Conservation (phyloP, 164 flowering plant species). For the Chloranthus sessilifolius region DNA sequence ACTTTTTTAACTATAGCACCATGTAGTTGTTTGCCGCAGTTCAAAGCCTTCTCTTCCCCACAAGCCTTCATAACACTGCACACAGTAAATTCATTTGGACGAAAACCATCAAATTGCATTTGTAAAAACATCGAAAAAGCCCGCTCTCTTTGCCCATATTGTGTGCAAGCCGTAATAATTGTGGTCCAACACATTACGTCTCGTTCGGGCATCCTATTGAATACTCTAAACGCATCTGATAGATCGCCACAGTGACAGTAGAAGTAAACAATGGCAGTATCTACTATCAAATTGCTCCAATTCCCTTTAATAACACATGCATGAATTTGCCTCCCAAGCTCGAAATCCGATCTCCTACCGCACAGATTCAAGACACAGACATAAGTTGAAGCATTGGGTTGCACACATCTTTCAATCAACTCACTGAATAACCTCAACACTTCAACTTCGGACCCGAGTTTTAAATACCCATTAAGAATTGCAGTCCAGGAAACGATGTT, state of each 20-base stretch:
- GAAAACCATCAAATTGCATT: slow-evolving; percentile 46
- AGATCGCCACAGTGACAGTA: slow-evolving; percentile 65
- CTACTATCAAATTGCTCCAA: slow-evolving; percentile 51
- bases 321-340: slow-evolving; percentile 68
- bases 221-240: slow-evolving; percentile 34
- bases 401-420: slow-evolving; percentile 30
- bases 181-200: slow-evolving; percentile 85
- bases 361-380: slow-evolving; percentile 71
- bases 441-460: slow-evolving; percentile 40
- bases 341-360: slow-evolving; percentile 42
- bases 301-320: slow-evolving; percentile 52
- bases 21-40: slow-evolving; percentile 70
- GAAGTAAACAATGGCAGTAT: slow-evolving; percentile 54
- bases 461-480: slow-evolving; percentile 59
- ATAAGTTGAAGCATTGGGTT: slow-evolving; percentile 42
- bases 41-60: slow-evolving; percentile 52
- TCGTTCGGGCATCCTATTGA: slow-evolving; percentile 46
- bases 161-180: slow-evolving; percentile 60
- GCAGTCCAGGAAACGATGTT: slow-evolving; percentile 84
- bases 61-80: slow-evolving; percentile 75
- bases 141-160: slow-evolving; percentile 42
- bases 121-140: slow-evolving; percentile 42
- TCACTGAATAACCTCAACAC: slow-evolving; percentile 35
- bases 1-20: slow-evolving; percentile 50
- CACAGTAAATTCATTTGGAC: slow-evolving; percentile 63